phyloP scores from a whole-genome alignment of 345 rosid species.

The Sisymbrium irio region DNA sequence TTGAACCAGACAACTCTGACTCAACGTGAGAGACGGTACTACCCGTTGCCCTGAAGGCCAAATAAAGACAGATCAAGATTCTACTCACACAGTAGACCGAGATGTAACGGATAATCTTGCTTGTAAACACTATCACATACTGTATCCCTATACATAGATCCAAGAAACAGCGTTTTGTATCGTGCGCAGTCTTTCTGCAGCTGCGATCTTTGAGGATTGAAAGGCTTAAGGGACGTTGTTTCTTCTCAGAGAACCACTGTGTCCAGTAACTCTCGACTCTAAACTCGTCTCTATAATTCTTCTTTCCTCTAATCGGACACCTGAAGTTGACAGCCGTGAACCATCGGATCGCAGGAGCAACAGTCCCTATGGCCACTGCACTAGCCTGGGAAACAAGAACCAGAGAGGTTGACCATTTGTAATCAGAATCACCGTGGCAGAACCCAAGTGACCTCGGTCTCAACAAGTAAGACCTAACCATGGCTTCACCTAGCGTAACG shows the following conservation, averaged over 20 bases:
- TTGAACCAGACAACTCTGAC: conserved; percentile 31
- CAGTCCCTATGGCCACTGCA: conserved; percentile 57
- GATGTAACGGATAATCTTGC: conserved; percentile 59
- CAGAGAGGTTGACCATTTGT: conserved; percentile 64
- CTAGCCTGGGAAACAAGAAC: conserved; percentile 57
- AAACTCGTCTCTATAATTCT: conserved; percentile 31
- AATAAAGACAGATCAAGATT: conserved; percentile 35
- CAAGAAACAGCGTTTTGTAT: conserved; percentile 35
- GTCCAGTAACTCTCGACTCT: conserved; percentile 71
- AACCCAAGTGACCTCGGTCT: conserved; percentile 50
- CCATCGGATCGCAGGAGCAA: conserved; percentile 79
- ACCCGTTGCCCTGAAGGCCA: conserved; percentile 6
- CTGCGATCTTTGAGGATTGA: conserved; percentile 32
- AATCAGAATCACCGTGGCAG: conserved; percentile 73
- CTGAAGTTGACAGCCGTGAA: conserved; percentile 66
- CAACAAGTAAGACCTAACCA: conserved; percentile 56
- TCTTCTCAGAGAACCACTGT: conserved; percentile 55
- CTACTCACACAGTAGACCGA: conserved; percentile 47
- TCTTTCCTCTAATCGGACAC: conserved; percentile 50
- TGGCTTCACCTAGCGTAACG: conserved; percentile 56
- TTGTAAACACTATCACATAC: conserved; percentile 53
- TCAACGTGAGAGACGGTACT: conserved; percentile 37
- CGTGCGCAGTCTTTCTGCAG: conserved; percentile 49
- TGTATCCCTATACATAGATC: conserved; percentile 53
- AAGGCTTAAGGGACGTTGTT: conserved; percentile 52